Evolutionary conservation across 345 rosid species (phyloP).

Genomic region (Raphanus raphanistrum): DNA sequence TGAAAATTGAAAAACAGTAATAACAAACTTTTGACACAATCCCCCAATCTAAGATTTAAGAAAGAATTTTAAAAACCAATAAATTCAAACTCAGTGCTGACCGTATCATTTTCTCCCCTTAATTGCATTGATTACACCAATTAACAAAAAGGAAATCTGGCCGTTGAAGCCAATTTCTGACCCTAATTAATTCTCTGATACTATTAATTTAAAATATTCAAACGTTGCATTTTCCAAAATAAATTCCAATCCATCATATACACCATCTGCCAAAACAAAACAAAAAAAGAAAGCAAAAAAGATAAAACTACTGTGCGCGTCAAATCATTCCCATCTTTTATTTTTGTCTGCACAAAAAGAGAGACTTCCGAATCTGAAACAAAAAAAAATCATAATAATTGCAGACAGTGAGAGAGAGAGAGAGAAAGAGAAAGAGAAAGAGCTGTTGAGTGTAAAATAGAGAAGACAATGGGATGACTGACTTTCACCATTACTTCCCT

Average conservation of each 20-base stretch:
- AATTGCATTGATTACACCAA: conserved; percentile 34
- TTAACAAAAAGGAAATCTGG: not conserved
- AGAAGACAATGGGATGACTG: not conserved
- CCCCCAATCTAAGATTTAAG: not conserved
- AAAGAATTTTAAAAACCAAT: not conserved
- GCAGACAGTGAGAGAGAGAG: not conserved
- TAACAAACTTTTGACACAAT: not conserved
- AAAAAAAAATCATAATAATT: conserved; percentile 20
- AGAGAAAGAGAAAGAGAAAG: conserved; percentile 22
- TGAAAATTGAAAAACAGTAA: conserved; percentile 17
- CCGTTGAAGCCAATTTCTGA: conserved; percentile 8
- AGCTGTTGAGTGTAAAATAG: not conserved
- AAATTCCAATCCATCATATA: not conserved
- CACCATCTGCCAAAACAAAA: not conserved
- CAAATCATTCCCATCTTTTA: conserved; percentile 33
- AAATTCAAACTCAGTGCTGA: conserved; percentile 7
- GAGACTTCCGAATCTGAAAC: conserved; percentile 33
- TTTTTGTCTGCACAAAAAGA: conserved; percentile 24
- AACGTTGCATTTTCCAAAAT: conserved; percentile 29
- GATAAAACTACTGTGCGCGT: conserved; percentile 24
- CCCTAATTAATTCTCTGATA: conserved; percentile 1
- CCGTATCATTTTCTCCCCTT: conserved; percentile 23
- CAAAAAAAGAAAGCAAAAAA: not conserved
- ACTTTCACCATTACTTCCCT: not conserved
- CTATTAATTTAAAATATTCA: not conserved